These are phyloP conservation scores for thale cress (Arabidopsis thaliana) DNA, from an alignment of 345 rosid genomes.

Conservation along the genomic window TAIR10.1 NC_003074.8:4485001-4485500, in stretches of 20 bases:
- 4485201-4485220: background rate
- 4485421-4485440: background rate
- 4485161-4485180: background rate
- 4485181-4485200: background rate
- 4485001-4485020: constrained; percentile 11
- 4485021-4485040: constrained; percentile 16
- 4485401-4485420: constrained; percentile 11
- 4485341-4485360: constrained; percentile 29
- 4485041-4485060: constrained; percentile 25
- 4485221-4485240: background rate
- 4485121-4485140: background rate
- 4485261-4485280: background rate
- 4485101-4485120: constrained; percentile 30
- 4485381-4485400: constrained; percentile 8
- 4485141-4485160: background rate
- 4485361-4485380: constrained; percentile 3
- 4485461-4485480: background rate
- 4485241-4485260: background rate
- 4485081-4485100: constrained; percentile 18
- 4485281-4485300: background rate
- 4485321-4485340: background rate
- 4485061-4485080: constrained; percentile 35
- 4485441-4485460: background rate
- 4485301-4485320: background rate
- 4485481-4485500: background rate